Percentiles rank a stretch among this genome's conserved stretches.
Conservation (phyloP, 2,329 filamentous ascomycete genomes). For the Fonsecaea multimorphosa region DNA sequence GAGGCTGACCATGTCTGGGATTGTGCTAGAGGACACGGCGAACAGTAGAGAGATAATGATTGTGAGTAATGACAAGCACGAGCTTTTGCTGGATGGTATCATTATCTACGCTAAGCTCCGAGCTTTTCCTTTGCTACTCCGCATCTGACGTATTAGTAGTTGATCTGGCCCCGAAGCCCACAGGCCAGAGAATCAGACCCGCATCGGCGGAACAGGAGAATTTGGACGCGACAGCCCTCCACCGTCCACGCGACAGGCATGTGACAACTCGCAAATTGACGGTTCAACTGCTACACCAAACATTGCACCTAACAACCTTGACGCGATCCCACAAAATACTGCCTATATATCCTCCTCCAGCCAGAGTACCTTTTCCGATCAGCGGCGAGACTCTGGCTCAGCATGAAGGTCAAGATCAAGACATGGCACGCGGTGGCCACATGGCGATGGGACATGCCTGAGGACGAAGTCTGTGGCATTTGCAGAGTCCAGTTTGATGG, state of each 20-base stretch:
- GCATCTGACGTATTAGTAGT: conserved; percentile 19
- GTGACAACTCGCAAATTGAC: neutral
- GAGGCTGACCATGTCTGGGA: neutral
- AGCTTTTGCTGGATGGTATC: conserved; percentile 16
- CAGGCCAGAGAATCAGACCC: neutral
- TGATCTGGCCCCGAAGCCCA: conserved; percentile 6
- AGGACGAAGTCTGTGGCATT: conserved; percentile 97
- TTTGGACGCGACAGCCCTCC: conserved; percentile 8
- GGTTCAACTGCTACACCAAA: conserved; percentile 5
- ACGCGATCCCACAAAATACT: neutral
- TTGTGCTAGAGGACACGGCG: conserved; percentile 1
- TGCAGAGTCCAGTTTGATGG: conserved; percentile 98
- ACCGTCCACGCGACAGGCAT: too few relatives aligned
- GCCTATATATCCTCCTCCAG: neutral
- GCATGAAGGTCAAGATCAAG: conserved; percentile 94
- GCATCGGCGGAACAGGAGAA: neutral
- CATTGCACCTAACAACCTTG: neutral
- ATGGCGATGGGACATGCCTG: conserved; percentile 97
- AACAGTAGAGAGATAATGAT: conserved; percentile 24
- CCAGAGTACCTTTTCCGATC: neutral
- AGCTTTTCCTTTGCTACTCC: conserved; percentile 22
- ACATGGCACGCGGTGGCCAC: conserved; percentile 93
- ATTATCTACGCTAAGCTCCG: conserved; percentile 20
- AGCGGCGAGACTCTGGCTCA: neutral
- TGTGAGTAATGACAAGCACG: conserved; percentile 12